A percentile compares a stretch with the other conserved stretches of the same genome.
Evolutionary conservation across 768 basidiomycete genomes (phyloP).

Genomic region (Psilocybe tampanensis): DNA sequence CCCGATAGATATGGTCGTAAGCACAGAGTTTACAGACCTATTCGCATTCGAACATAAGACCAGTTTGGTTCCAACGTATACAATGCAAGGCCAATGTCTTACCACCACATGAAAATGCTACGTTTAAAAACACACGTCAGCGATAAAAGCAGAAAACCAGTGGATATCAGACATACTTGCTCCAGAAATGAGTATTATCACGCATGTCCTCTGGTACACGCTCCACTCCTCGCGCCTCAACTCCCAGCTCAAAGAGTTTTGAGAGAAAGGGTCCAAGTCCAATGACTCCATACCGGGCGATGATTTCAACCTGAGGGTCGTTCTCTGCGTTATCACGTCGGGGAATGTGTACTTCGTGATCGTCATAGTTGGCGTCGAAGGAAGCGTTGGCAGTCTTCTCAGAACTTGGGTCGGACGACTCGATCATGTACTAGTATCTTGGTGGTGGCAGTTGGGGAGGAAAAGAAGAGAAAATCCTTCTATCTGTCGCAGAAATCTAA

Average conservation of each 20-base stretch:
- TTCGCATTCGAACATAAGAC: no score
- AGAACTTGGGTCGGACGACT: no score
- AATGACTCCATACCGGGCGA: slow-evolving; percentile 12
- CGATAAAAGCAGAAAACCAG: not conserved
- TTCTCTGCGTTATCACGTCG: not conserved
- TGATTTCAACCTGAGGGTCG: slow-evolving; percentile 15
- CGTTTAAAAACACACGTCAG: not conserved
- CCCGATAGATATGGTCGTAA: slow-evolving; percentile 19
- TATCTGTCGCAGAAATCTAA: no score
- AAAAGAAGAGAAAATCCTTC: no score
- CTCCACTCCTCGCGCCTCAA: slow-evolving; percentile 19
- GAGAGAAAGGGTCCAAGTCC: slow-evolving; percentile 17
- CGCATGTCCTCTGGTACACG: slow-evolving; percentile 18
- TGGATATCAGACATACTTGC: slow-evolving; percentile 10
- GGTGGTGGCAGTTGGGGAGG: no score
- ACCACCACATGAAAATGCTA: slow-evolving; percentile 24
- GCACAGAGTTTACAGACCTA: slow-evolving; percentile 6
- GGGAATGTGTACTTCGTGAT: no score
- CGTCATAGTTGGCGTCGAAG: no score
- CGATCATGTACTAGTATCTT: no score
- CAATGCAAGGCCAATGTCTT: no score
- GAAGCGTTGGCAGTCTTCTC: no score
- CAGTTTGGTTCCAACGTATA: no score
- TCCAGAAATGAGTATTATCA: slow-evolving; percentile 16
- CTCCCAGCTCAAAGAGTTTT: slow-evolving; percentile 18